Conservation (phyloP, 2,329 filamentous ascomycete genomes). For the Fusarium sp. region DNA sequence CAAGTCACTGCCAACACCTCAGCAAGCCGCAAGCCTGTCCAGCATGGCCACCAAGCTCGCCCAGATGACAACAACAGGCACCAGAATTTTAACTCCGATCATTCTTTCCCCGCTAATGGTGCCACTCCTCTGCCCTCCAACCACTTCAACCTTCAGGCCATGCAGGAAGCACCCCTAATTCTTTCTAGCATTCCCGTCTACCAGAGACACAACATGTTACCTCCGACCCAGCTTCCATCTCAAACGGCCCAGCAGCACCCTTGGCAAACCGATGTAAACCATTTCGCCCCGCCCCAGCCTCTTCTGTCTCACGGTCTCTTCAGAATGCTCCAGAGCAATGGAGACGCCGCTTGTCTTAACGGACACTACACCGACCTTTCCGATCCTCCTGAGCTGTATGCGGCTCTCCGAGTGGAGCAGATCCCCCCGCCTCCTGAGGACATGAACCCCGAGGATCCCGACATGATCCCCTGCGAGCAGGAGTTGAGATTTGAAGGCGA, state of each 20-base stretch:
- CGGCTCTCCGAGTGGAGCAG: conserved; percentile 79
- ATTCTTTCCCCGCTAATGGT: conserved; percentile 58
- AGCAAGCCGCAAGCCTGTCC: conserved; percentile 66
- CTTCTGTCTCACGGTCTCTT: conserved; percentile 79
- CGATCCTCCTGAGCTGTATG: conserved; percentile 81
- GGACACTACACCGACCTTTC: conserved; percentile 79
- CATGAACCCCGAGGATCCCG: conserved; percentile 82
- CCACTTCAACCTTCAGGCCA: conserved; percentile 66
- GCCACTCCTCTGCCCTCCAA: conserved; percentile 64
- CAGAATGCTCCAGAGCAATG: conserved; percentile 80
- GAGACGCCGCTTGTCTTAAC: conserved; percentile 74
- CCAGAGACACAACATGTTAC: conserved; percentile 68
- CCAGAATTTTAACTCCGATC: conserved; percentile 61
- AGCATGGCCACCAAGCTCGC: conserved; percentile 72
- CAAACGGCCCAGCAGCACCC: conserved; percentile 67
- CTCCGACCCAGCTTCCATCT: conserved; percentile 61
- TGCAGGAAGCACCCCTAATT: conserved; percentile 67
- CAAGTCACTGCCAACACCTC: conserved; percentile 76
- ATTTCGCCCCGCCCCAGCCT: conserved; percentile 70
- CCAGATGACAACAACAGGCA: conserved; percentile 69
- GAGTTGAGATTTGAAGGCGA: conserved; percentile 83
- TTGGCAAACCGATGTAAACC: conserved; percentile 63
- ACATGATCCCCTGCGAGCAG: conserved; percentile 82
- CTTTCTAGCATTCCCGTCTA: conserved; percentile 65
- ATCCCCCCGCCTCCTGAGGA: conserved; percentile 81